Base-by-base conservation (phyloP, 306 rosid species). In the Quillaja saponaria region DNA sequence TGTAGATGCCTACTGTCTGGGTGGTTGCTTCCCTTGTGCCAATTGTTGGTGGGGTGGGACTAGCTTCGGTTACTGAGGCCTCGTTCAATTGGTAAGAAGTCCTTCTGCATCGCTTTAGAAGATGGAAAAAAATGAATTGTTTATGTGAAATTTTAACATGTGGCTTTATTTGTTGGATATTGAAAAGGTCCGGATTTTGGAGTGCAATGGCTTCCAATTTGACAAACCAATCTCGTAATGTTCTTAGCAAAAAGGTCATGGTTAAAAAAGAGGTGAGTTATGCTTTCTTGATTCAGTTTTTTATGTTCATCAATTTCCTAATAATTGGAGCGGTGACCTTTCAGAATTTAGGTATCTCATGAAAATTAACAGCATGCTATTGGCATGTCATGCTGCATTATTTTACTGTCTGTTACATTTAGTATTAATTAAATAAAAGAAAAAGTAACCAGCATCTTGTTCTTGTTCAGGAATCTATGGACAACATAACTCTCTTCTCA, bases 191-290 rank as follows among this genome's bases (percentile, higher is more conserved):
- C 61, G 96, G 99, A 58, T 92, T 92, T 85, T 86, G 78, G 89
- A 92, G 91, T 74, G 99, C 99, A 34, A 92, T 92, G 99, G 99
- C 96, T 59, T 92, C 99, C 74, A 94, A 94, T 80, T 64, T 89
- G 86, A 44, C 97, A 8, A 89, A 89, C 68, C 99, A 94, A 64
- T 94, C 90, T 57, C 99, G 97, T 57, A 94, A 94, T 58, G 99
- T 94, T 57, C 99, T 94, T 48, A 94, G 99, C 87, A 94, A 94
- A 76, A 89, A 87, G 61, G 78, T 94, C 78, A 89, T 94, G 99
- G 84, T 82, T 63, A 94, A 87, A 60, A 69, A 80, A 67, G 96
- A 89, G 85, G 96, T 76, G 56, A 34, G 64, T 8, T 39, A 13
- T 8, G 8, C 5, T 63, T 34, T 66, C 42, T 62, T 17, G 56